Conservation (phyloP, 148 eudicot species). For the Camellia granthamiana region DNA sequence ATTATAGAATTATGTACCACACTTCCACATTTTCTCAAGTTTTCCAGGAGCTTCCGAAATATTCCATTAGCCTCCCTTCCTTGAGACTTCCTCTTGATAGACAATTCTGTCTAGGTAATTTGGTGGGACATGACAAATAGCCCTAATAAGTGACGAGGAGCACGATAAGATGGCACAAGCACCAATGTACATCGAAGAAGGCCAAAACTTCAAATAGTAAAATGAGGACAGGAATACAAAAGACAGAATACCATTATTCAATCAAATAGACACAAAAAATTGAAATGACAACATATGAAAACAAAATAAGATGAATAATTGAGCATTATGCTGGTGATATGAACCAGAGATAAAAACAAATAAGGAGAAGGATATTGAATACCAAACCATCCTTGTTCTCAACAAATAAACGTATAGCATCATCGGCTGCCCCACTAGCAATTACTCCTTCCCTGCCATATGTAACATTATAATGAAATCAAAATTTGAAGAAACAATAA, state of each 20-base stretch:
- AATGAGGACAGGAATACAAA: no score
- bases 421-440: conserved; percentile 95
- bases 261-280: not conserved
- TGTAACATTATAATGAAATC: conserved; percentile 16
- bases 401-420: conserved; percentile 82
- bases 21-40: no score
- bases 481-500: not conserved
- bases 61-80: no score
- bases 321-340: conserved; percentile 2
- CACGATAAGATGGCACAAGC: not conserved
- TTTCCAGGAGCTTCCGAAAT: no score
- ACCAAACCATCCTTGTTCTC: conserved; percentile 67
- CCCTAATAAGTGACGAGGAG: not conserved
- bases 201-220: not conserved
- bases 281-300: not conserved
- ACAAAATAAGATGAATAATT: not conserved
- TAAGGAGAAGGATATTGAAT: conserved; percentile 13
- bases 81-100: no score
- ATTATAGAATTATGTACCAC: no score
- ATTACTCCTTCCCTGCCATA: conserved; percentile 75
- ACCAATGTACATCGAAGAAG: not conserved
- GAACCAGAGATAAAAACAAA: not conserved
- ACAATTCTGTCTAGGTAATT: no score
- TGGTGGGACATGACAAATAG: no score
- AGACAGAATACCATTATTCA: not conserved